Percentiles rank a stretch among this genome's conserved stretches.
Conservation (phyloP, 345 rosid species). For the Trapa incisa region DNA sequence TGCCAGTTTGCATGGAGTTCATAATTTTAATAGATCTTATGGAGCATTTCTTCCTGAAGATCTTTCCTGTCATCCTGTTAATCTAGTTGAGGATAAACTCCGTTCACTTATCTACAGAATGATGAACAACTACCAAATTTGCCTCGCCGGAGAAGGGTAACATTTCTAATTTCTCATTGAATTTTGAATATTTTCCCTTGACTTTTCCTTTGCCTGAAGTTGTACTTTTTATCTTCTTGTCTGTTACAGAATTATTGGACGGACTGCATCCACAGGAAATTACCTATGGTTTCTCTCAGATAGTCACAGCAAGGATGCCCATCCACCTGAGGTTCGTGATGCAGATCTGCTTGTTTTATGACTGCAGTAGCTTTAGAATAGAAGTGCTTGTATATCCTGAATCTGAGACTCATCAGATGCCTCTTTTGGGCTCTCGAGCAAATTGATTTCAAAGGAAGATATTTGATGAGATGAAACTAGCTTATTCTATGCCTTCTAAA, state of each 20-base stretch:
- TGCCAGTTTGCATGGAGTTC: conserved; percentile 17
- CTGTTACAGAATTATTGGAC: conserved; percentile 56
- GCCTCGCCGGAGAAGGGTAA: conserved; percentile 81
- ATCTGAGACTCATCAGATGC: not conserved
- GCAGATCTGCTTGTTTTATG: not conserved
- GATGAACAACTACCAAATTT: conserved; percentile 63
- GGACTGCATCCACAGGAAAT: conserved; percentile 75
- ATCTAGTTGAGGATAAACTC: conserved; percentile 31
- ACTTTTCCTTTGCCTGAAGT: conserved; percentile 6
- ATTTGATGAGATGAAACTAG: not conserved
- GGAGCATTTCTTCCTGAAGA: conserved; percentile 21
- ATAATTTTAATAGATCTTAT: conserved; percentile 16
- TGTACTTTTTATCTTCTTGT: conserved; percentile 5
- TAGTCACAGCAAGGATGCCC: conserved; percentile 31
- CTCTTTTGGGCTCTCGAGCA: not conserved
- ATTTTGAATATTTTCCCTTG: not conserved
- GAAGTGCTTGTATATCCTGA: not conserved
- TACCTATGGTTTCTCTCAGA: conserved; percentile 75
- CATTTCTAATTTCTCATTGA: conserved; percentile 1
- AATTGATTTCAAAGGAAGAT: not conserved
- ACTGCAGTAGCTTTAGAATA: not conserved
- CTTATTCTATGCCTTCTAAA: not conserved
- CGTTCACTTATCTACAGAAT: conserved; percentile 50
- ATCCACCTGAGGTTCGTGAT: conserved; percentile 61
- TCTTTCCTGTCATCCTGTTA: conserved; percentile 16